Evolutionary conservation across 2,329 filamentous ascomycete genomes (phyloP).

Genomic region (Mycosphaerella arachidis): DNA sequence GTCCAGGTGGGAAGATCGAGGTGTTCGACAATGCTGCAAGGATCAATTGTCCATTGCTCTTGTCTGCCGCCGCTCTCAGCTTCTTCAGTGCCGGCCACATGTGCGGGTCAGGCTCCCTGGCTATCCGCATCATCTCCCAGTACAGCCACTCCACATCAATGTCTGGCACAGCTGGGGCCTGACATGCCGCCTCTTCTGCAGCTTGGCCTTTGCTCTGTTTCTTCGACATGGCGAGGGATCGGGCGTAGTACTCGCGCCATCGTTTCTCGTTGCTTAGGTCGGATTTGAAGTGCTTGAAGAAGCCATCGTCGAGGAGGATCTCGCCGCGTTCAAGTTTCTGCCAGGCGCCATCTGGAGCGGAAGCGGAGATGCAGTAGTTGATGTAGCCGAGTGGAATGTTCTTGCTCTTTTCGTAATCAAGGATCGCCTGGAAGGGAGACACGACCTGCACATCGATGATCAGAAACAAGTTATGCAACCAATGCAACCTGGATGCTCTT

Average conservation of each 20-base stretch:
- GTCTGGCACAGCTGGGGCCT: constrained; percentile 59
- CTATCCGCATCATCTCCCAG: constrained; percentile 81
- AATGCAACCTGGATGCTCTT: neutral
- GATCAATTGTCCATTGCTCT: constrained; percentile 50
- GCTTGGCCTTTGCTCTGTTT: constrained; percentile 41
- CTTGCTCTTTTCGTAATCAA: constrained; percentile 76
- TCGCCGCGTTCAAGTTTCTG: constrained; percentile 82
- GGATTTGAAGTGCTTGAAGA: constrained; percentile 69
- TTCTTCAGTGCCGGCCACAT: constrained; percentile 78
- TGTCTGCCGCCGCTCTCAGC: constrained; percentile 46
- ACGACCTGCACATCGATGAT: constrained; percentile 59
- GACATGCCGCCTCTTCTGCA: constrained; percentile 26
- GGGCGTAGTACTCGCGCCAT: constrained; percentile 60
- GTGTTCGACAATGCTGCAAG: constrained; percentile 88
- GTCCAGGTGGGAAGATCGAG: constrained; percentile 72
- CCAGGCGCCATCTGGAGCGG: constrained; percentile 77
- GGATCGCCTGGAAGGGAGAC: constrained; percentile 87
- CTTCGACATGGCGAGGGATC: constrained; percentile 22
- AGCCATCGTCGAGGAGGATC: constrained; percentile 67
- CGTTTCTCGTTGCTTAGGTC: constrained; percentile 64
- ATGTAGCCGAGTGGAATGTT: constrained; percentile 83
- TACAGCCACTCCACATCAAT: constrained; percentile 78
- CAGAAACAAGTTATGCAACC: neutral
- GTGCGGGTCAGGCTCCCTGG: constrained; percentile 70
- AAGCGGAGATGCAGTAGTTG: constrained; percentile 80